Evolutionary conservation across 805 yeast species (phyloP), one percentile per base, ranked within the genome.

Genomic region (Lipomyces sp.): DNA sequence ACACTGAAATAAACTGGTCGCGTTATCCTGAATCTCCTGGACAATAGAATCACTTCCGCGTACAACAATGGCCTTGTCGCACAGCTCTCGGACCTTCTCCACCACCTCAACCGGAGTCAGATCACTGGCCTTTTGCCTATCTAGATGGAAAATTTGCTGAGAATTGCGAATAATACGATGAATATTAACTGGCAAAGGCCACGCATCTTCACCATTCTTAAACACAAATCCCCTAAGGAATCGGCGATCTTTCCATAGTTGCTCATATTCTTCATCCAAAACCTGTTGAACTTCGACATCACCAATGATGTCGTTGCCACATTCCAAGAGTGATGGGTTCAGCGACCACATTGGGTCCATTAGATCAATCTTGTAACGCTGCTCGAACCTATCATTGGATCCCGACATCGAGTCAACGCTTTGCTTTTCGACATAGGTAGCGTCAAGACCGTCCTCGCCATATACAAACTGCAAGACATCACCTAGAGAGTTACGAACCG

Each of bases 361-460:
- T 56, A 95, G 83, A 78, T 95, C 98, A 66, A 95, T 87, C 77
- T 90, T 87, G 81, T 90, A 95, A 69, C 93, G 87, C 75, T 83
- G 84, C 72, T 89, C 97, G 76, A 95, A 95, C 5, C 89, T 85
- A 11, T 80, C 87, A 77, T 90, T 91, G 11, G 97, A 89, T 15
- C 98, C 98, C 45, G 98, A 97, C 75, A 95, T 90, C 1, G 98
- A 90, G 76, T 95, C 99, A 64, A 95, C 86, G 10, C 97, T 86
- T 80, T 95, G 99, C 76, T 90, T 92, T 79, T 95, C 99, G 69
- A 95, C 98, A 77, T 93, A 96, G 35, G 98, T 90, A 75, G 97
- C 99, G 83, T 95, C 99, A 74, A 95, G 84, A 80, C 99, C 99
- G 81, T 95, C 99, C 80, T 95, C 99, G 83, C 99, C 99, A 76